A percentile compares a stretch with the other conserved stretches of the same genome.
These are phyloP conservation scores for Dryadomyces quercus-mongolicae DNA, from an alignment of 2,329 filamentous ascomycete species.

Conservation along the genomic window DNA sequence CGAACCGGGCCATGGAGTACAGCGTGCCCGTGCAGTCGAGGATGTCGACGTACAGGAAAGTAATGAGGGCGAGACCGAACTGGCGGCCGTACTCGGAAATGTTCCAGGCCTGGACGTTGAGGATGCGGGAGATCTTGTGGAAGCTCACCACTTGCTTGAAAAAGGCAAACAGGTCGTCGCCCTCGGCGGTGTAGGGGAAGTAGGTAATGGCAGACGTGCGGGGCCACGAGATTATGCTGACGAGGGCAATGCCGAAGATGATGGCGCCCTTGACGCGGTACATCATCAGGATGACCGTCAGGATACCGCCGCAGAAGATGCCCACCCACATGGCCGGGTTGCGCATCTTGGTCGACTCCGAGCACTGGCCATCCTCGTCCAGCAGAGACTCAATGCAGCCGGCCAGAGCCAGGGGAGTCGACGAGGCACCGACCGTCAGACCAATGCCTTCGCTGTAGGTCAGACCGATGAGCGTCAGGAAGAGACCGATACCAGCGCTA, in stretches of 20 bases:
- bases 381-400: slow-evolving; percentile 53
- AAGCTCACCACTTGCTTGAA: slow-evolving; percentile 62
- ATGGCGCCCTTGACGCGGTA: slow-evolving; percentile 66
- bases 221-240: slow-evolving; percentile 66
- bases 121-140: slow-evolving; percentile 52
- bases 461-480: slow-evolving; percentile 50
- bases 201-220: slow-evolving; percentile 54
- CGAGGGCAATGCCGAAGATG: slow-evolving; percentile 57
- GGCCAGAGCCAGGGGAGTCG: slow-evolving; percentile 63
- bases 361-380: slow-evolving; percentile 18
- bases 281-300: slow-evolving; percentile 71
- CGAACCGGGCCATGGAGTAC: slow-evolving; percentile 69
- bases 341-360: slow-evolving; percentile 48
- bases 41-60: slow-evolving; percentile 69
- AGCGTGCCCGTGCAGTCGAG: slow-evolving; percentile 65
- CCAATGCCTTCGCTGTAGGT: slow-evolving; percentile 77
- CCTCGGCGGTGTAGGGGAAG: slow-evolving; percentile 53
- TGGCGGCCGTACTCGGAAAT: slow-evolving; percentile 43
- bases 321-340: slow-evolving; percentile 71
- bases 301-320: slow-evolving; percentile 64
- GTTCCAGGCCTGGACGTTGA: slow-evolving; percentile 55
- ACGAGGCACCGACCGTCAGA: slow-evolving; percentile 49
- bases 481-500: slow-evolving; percentile 51
- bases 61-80: slow-evolving; percentile 60
- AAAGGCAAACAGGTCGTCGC: slow-evolving; percentile 53